Base-by-base conservation (phyloP, 2,329 filamentous ascomycete species). In the Lecanicillium sp. region DNA sequence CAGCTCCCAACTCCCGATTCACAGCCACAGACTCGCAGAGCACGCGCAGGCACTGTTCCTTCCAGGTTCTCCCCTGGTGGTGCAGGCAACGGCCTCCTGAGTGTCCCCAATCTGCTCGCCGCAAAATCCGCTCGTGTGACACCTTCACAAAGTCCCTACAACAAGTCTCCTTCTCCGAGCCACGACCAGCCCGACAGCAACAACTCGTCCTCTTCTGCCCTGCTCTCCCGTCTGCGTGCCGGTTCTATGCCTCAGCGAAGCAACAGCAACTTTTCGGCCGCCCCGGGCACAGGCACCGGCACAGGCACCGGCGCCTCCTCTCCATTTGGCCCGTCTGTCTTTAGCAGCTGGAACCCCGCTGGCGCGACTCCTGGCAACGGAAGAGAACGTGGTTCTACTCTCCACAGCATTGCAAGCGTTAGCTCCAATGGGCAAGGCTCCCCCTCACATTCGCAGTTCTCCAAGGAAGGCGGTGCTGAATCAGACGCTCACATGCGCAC, bases 181-280 rank as follows among this genome's bases (percentile, higher is more conserved):
- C 56, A 75, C 20, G 68, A 73, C 22, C 64, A 68, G 3, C 62
- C 68, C 12, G 57, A 64, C 28, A 64, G 67, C 19, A 54, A 58
- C n/a, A 45, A 59, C 8, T 62, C 69, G 31, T 73, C 70, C 48
- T 83, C 80, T 45, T 84, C 86, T 14, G 78, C 84, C 1, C 69
- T 94, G 31, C 70, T 95, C 19, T 95, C 87, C 20, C 81, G 90
- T 51, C 75, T 95, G 43, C 80, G 90, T 50, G 88, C 90, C 36
- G 90, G 90, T 11, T 95, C 90, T 19, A 89, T 95, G 84, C 90
- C 90, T 33, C 90, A 95, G 60, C 80, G 86, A 43, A 79, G 81
- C 47, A 85, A 80, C 29, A 79, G 81, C 47, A 85, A 80, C 29
- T 83, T 83, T 46, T 56, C 65, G 50, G 80, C 50, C 62, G 73